phyloP scores from a whole-genome alignment of 768 basidiomycete genomes.

The Kwoniella sp. region DNA sequence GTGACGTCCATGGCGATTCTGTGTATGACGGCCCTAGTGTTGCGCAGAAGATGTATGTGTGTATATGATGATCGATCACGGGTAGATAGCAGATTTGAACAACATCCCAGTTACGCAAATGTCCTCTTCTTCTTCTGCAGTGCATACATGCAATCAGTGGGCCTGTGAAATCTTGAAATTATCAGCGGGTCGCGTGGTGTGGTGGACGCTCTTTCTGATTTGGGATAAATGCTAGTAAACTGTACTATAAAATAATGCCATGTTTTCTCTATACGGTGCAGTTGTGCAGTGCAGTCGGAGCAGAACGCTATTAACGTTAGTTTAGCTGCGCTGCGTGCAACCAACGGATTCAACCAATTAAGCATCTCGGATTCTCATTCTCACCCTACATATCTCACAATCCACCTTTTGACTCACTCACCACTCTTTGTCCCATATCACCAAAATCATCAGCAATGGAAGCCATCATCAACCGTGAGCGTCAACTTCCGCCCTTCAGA shows the following conservation, averaged over 20 bases:
- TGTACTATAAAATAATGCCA: conserved; percentile 12
- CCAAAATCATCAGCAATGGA: conserved; percentile 31
- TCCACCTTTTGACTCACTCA: conserved; percentile 9
- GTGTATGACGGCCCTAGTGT: too few species aligned
- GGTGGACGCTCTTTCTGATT: not conserved
- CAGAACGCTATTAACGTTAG: conserved; percentile 12
- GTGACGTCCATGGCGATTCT: conserved; percentile 74
- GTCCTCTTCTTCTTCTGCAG: too few species aligned
- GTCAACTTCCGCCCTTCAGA: too few species aligned
- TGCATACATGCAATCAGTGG: too few species aligned
- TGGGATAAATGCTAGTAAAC: conserved; percentile 33
- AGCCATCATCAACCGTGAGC: conserved; percentile 44
- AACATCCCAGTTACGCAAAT: too few species aligned
- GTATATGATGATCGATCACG: not conserved
- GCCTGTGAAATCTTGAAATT: conserved; percentile 4
- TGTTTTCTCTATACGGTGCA: too few species aligned
- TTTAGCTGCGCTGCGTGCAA: not conserved
- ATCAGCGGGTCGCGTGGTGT: not conserved
- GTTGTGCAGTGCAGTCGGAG: too few species aligned
- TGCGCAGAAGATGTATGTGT: not conserved
- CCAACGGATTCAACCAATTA: conserved; percentile 10
- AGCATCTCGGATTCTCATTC: conserved; percentile 7
- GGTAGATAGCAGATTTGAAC: too few species aligned
- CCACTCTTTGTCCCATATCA: conserved; percentile 10
- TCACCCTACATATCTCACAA: conserved; percentile 1